Base-by-base conservation (phyloP, 2,329 filamentous ascomycete genomes). In the Penicillium sp. region DNA sequence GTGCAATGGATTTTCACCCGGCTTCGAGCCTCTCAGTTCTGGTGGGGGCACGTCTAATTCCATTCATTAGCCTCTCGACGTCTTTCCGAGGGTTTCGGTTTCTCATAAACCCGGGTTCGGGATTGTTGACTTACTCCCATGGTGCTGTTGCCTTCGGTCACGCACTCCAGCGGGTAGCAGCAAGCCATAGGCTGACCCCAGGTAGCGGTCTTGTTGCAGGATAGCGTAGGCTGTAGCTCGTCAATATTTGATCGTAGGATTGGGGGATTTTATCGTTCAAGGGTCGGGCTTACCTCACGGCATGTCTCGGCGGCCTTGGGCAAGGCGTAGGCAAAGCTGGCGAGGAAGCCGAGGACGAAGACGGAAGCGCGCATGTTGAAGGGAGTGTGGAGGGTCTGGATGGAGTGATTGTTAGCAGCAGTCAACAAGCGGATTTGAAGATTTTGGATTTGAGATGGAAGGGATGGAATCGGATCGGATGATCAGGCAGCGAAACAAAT, bases 311-410 rank as follows among this genome's bases (percentile, higher is more conserved):
- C 47, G 4, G 48, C 43, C 2, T 44, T 35, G n/a, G 56, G 58
- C 1, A 61, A 35, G 0, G 58, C 58, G 35, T 44, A 28, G 9
- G 51, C 35, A 13, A 57, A 20, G 27, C 48, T 53, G 31, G 58
- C 55, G 11, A 60, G 41, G 41, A 61, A 45, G 33, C 50, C 50
- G 22, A 51, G 35, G 24, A 61, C 18, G 36, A 61, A 30, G 27
- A 60, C 8, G 1, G 57, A 60, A 33, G 49, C 41, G 9, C 53
- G 57, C 57, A 60, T 60, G 25, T 27, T 54, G 48, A 13, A 28
- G 8, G 2, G 9, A 24, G 11, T 14, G 13, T n/a, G n/a, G 4
- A 4, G 9, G 10, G 20, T 22, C 9, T 16, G 14, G 22, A 11
- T 4, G 4, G 3, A 39, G 35, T 16, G 33, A 38, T 13, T 6